Base-by-base conservation (phyloP, 371 early-diverging fungal species). In the Rhizomucor pusillus region DNA sequence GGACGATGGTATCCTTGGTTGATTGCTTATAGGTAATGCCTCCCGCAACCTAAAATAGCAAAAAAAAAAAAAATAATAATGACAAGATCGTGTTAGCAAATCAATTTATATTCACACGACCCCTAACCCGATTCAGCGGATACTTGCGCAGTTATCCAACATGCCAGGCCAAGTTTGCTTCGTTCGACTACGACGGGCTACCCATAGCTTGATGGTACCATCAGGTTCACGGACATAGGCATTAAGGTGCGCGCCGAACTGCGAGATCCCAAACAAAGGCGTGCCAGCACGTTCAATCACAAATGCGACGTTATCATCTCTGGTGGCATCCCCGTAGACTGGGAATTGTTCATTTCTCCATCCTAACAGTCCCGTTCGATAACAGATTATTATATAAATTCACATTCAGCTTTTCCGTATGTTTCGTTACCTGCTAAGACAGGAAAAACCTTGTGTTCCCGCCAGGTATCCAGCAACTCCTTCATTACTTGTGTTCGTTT, bases 151-250 rank as follows among this genome's bases (percentile, higher is more conserved):
- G 55, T 93, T 93, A 62, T 95, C 98, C 49, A 95, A 65, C 64
- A 84, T 65, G 1, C 91, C 90, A 0, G 96, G 94, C 79, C 90
- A 95, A 3, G 93, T 94, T 20, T 75, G 90, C 58, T 97, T 97
- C 5, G 83, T 84, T 14, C 51, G 34, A 12, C 90, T 78, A n/a
- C 95, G 82, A 57, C 81, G 69, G 3, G 90, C 95, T n/a, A 93
- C 77, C 95, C 98, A 95, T 87, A 95, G 83, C 12, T 84, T 77
- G 13, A 89, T 63, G n/a, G 29, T 41, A 0, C 65, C 48, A 0
- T 85, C 86, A 2, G 63, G 49, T 0, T 57, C 51, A n/a, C 62
- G 67, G 3, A 78, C 76, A 66, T 75, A 92, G 0, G 86, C 92
- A 69, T 92, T 95, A 36, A 95, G 36, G 67, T 95, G 95, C 11